These are phyloP conservation scores for Fraxinus xanthoxyloides DNA, from an alignment of 305 asterid genomes.

Conservation along the genomic window DNA sequence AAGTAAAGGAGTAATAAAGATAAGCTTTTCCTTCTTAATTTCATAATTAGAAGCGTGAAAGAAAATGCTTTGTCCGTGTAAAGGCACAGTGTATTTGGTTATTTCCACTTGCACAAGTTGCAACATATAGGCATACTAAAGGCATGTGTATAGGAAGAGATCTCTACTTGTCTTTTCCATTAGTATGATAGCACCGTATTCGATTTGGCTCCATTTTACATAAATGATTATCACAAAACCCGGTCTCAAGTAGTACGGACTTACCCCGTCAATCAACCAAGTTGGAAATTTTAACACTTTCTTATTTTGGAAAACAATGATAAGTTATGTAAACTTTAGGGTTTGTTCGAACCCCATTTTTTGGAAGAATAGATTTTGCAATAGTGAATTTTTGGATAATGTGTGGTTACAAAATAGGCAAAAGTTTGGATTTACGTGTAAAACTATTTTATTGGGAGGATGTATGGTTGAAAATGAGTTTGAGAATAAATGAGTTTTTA, in stretches of 20 bases:
- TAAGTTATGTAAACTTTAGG: background rate
- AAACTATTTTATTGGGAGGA: background rate
- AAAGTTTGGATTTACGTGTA: background rate
- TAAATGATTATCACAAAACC: slow-evolving; percentile 7
- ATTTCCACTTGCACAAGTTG: background rate
- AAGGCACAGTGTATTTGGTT: background rate
- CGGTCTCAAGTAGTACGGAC: background rate
- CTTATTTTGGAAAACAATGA: background rate
- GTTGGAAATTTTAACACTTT: background rate
- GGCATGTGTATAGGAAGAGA: background rate
- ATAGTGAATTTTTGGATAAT: background rate
- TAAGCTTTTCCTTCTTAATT: background rate
- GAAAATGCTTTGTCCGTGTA: background rate
- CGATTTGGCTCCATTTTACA: background rate
- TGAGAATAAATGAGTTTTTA: background rate
- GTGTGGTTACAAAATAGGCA: background rate
- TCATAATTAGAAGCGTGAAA: background rate
- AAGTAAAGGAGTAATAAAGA: background rate
- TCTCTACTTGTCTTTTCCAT: background rate
- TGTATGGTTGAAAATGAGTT: background rate
- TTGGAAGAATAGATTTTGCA: background rate
- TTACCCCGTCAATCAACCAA: background rate
- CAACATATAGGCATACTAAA: background rate
- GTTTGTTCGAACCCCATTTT: background rate
- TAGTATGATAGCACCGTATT: background rate